Conservation (phyloP, 306 rosid genomes). For the Albizia julibrissin region DNA sequence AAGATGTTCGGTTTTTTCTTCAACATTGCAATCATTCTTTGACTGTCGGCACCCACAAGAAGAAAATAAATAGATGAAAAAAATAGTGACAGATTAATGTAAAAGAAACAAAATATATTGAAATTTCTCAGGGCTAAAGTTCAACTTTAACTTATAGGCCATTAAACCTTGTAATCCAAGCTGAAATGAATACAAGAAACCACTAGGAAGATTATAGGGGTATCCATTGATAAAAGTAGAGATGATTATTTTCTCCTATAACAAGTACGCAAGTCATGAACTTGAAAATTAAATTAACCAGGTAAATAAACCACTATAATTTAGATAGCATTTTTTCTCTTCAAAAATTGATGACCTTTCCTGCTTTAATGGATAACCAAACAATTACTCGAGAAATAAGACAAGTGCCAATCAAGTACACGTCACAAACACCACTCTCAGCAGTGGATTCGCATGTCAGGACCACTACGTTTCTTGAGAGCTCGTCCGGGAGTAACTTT, state of each 20-base stretch:
- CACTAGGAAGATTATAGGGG: neutral
- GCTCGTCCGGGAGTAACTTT: constrained; percentile 56
- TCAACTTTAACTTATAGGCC: neutral
- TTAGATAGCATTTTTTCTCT: neutral
- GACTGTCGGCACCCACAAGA: constrained; percentile 72
- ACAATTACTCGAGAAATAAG: constrained; percentile 57
- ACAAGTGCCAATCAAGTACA: constrained; percentile 60
- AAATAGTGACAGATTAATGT: neutral
- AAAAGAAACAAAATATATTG: constrained; percentile 21
- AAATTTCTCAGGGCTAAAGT: constrained; percentile 5
- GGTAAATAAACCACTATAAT: neutral
- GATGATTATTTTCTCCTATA: neutral
- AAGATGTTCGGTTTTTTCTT: constrained; percentile 79
- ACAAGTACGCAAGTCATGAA: neutral
- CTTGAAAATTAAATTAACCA: neutral
- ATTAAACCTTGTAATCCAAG: neutral
- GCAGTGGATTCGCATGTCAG: constrained; percentile 57
- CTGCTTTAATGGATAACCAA: neutral
- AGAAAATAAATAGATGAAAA: constrained; percentile 24
- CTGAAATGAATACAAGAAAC: neutral
- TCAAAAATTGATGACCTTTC: neutral
- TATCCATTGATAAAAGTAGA: neutral
- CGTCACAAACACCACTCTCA: constrained; percentile 56
- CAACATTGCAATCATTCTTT: constrained; percentile 77
- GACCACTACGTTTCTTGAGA: constrained; percentile 48